These are phyloP conservation scores for Xylariaceae sp. DNA, from an alignment of 2,329 filamentous ascomycete genomes.

Conservation along the genomic window DNA sequence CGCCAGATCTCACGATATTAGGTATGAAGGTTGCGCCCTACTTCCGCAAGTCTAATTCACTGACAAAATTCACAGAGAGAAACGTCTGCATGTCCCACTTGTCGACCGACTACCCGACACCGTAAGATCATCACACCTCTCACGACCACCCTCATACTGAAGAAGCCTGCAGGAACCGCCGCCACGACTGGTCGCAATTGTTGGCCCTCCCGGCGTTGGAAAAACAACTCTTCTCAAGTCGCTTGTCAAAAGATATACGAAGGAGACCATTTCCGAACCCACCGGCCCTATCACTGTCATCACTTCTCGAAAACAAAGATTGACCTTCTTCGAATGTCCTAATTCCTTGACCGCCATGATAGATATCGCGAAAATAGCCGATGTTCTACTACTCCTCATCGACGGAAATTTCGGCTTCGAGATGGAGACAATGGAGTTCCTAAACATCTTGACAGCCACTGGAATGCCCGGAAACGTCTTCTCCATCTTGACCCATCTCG, in stretches of 20 bases:
- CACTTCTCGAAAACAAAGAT: slow-evolving; percentile 88
- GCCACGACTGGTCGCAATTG: slow-evolving; percentile 86
- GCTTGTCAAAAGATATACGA: slow-evolving; percentile 65
- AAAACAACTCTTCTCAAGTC: slow-evolving; percentile 97
- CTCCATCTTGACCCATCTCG: slow-evolving; percentile 91
- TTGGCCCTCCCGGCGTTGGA: slow-evolving; percentile 90
- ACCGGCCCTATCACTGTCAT: slow-evolving; percentile 93
- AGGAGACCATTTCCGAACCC: slow-evolving; percentile 86
- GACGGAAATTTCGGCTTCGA: slow-evolving; percentile 98
- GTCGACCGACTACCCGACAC: slow-evolving; percentile 87
- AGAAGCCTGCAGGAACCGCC: slow-evolving; percentile 62
- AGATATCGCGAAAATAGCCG: slow-evolving; percentile 92
- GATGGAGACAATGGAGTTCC: slow-evolving; percentile 99
- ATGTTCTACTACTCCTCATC: slow-evolving; percentile 96
- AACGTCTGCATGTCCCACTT: slow-evolving; percentile 90
- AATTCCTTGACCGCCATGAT: slow-evolving; percentile 96
- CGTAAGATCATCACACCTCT: background rate
- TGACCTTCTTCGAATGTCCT: slow-evolving; percentile 97
- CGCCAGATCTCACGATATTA: slow-evolving; percentile 45
- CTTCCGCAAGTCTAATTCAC: too few relatives aligned
- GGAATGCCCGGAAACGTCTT: slow-evolving; percentile 99
- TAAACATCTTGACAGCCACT: slow-evolving; percentile 87
- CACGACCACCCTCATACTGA: background rate
- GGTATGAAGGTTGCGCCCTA: slow-evolving; percentile 2
- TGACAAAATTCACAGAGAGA: slow-evolving; percentile 89